Evolutionary conservation across 2,329 filamentous ascomycete genomes (phyloP), one percentile per base, ranked within the genome.

Genomic region (Talaromyces sp.): DNA sequence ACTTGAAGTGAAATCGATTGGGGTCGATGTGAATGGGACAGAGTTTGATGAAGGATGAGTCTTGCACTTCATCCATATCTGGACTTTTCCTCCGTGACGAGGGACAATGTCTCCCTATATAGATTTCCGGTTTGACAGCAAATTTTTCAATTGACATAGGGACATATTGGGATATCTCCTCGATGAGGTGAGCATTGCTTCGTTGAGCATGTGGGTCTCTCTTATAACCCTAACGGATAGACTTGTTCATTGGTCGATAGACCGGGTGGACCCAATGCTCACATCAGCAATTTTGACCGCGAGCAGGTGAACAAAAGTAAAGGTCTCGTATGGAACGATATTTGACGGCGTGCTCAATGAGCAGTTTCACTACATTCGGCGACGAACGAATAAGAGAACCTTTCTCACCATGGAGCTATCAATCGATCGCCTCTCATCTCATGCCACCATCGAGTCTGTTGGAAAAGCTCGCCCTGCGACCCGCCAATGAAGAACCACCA

Each of bases 401-500:
- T 4, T 43, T 27, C 16, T 60, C 58, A 60, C 58, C 58, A 60
- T 47, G 58, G 58, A 35, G 58, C 58, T 22, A 60, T 41, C 35
- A 60, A 35, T 49, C 58, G 58, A 60, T 63, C 62, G 31, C 62
- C 62, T 24, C 62, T 57, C 62, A 63, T 58, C 11, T 63, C 37
- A 58, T 58, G 50, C 62, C 62, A 63, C 62, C 62, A 63, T 27
- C 22, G 35, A 37, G 50, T 60, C 37, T 63, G 62, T 27, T 63
- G 62, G 50, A 59, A 63, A 33, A 60, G 50, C 50, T 63, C 62
- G 14, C 62, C 62, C 13, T 63, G 39, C 10, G 39, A 37, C n/a
- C 62, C 62, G 14, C 74, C 74, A 8, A 72, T 70, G 1, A 79
- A 66, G 64, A 69, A 70, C 24, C 69, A 70, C 67, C 78, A 79